Conservation (phyloP, 129 eudicot species). For the Artemisia tridentata region DNA sequence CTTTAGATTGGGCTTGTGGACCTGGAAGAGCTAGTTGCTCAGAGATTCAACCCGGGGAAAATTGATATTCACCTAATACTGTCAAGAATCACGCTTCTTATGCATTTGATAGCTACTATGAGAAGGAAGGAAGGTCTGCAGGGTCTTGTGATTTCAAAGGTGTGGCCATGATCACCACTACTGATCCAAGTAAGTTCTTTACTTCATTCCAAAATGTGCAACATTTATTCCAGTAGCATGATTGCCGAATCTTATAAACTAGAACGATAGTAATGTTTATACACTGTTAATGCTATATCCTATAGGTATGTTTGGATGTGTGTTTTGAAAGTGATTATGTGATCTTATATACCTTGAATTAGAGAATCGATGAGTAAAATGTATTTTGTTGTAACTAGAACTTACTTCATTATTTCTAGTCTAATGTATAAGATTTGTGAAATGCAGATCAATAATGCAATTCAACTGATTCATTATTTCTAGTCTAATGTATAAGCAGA, state of each 20-base stretch:
- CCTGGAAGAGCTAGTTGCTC: slow-evolving; percentile 97
- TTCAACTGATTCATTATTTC: too few relatives aligned
- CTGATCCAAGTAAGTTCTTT: slow-evolving; percentile 88
- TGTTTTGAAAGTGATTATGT: not conserved
- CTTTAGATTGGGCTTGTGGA: slow-evolving; percentile 99
- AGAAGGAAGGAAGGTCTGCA: slow-evolving; percentile 63
- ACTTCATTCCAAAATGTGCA: slow-evolving; percentile 20
- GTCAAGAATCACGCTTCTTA: slow-evolving; percentile 87
- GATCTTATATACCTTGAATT: not conserved
- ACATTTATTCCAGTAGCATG: slow-evolving; percentile 5
- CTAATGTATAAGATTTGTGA: too few relatives aligned
- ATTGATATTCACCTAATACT: slow-evolving; percentile 82
- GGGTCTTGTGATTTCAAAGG: slow-evolving; percentile 97
- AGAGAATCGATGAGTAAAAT: not conserved
- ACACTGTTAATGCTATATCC: not conserved
- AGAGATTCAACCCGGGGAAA: slow-evolving; percentile 93
- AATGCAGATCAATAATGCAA: too few relatives aligned
- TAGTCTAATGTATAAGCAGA: too few relatives aligned
- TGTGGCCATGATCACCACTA: slow-evolving; percentile 87
- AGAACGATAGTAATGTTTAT: not conserved
- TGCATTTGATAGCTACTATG: slow-evolving; percentile 96
- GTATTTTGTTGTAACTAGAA: too few relatives aligned
- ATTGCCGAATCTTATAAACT: not conserved
- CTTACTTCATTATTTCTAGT: too few relatives aligned
- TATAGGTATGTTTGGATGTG: not conserved